Conservation (phyloP, 2,329 filamentous ascomycete genomes). For the Stemphylium vesicarium region DNA sequence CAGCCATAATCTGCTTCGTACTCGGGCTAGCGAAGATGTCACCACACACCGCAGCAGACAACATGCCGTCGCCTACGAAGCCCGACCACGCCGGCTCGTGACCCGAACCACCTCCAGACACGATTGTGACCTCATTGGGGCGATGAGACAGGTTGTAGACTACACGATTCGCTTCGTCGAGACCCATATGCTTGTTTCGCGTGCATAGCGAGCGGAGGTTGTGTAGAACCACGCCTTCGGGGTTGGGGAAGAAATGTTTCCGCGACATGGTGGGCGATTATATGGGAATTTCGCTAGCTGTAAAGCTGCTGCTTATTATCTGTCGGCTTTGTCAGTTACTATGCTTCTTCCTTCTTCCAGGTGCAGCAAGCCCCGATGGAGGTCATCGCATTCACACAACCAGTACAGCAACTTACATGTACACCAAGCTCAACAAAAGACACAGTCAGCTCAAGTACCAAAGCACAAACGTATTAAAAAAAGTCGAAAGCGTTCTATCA, state of each 20-base stretch:
- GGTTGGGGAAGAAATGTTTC: conserved; percentile 62
- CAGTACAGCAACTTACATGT: neutral
- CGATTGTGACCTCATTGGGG: conserved; percentile 53
- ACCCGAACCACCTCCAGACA: conserved; percentile 56
- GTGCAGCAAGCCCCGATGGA: neutral
- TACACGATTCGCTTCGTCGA: conserved; percentile 57
- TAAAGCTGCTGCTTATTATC: neutral
- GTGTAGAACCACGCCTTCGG: conserved; percentile 58
- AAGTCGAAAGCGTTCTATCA: neutral
- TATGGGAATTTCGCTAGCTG: neutral
- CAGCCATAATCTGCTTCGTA: conserved; percentile 59
- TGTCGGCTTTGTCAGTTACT: neutral
- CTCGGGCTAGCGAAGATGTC: conserved; percentile 58
- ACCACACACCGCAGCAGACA: conserved; percentile 56
- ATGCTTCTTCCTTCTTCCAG: neutral
- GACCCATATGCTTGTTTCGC: conserved; percentile 52
- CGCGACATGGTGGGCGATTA: conserved; percentile 53
- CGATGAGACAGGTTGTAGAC: conserved; percentile 56
- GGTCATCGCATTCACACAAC: neutral
- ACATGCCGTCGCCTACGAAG: conserved; percentile 58
- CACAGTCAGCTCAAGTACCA: too few relatives aligned
- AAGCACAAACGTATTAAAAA: neutral
- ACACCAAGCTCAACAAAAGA: neutral
- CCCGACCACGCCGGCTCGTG: conserved; percentile 59
- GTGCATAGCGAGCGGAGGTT: conserved; percentile 56